Conservation (phyloP, 2,329 filamentous ascomycete genomes). For the Verticillium dahliae region DNA sequence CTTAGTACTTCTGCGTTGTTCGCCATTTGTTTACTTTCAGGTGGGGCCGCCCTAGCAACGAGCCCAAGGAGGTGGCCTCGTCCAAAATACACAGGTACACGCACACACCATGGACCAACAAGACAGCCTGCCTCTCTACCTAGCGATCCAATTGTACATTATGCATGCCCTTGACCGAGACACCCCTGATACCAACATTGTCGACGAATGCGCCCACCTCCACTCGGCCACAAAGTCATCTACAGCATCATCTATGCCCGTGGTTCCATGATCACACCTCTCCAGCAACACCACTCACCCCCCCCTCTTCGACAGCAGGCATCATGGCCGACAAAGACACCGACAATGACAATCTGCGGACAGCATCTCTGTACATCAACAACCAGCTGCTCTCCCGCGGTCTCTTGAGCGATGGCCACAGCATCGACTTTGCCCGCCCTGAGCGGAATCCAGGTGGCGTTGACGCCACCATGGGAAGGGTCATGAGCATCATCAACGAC, state of each 20-base stretch:
- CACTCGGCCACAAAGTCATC: background rate
- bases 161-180: no score
- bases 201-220: background rate
- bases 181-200: background rate
- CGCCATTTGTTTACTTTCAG: conserved; percentile 12
- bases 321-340: conserved; percentile 53
- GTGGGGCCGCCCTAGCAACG: conserved; percentile 12
- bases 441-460: conserved; percentile 55
- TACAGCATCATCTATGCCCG: background rate
- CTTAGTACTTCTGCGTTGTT: background rate
- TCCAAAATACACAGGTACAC: conserved; percentile 3
- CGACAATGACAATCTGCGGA: conserved; percentile 55
- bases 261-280: background rate
- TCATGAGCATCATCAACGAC: conserved; percentile 93
- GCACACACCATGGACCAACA: background rate
- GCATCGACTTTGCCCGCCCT: conserved; percentile 76
- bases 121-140: background rate
- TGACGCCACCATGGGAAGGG: conserved; percentile 67
- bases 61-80: conserved; percentile 3
- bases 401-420: conserved; percentile 59
- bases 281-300: background rate
- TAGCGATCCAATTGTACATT: no score
- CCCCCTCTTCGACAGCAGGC: conserved; percentile 6
- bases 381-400: conserved; percentile 63
- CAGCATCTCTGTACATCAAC: conserved; percentile 66